A percentile compares a stretch with the other conserved stretches of the same genome.
These are phyloP conservation scores for Mucor lusitanicus DNA, from an alignment of 371 early-diverging fungal genomes.

Conservation along the genomic window DNA sequence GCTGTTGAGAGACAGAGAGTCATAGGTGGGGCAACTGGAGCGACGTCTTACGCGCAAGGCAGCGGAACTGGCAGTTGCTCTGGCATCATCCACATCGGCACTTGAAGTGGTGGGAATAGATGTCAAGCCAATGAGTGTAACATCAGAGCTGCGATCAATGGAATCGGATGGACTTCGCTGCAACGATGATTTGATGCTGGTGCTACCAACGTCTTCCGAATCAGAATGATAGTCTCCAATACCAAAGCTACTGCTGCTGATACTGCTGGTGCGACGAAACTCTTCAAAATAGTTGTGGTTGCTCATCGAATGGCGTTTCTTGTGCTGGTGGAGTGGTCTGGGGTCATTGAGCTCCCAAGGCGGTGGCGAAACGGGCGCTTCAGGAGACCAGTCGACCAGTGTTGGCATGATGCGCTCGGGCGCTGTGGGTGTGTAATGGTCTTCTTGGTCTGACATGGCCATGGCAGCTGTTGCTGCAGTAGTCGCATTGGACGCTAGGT, in stretches of 20 bases:
- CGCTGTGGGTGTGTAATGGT: not conserved
- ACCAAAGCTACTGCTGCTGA: not conserved
- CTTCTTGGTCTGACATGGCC: not conserved
- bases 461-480: not conserved
- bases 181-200: not conserved
- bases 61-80: not conserved
- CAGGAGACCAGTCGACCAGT: constrained; percentile 17
- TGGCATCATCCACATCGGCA: not conserved
- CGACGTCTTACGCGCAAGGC: constrained; percentile 7
- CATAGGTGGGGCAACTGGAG: constrained; percentile 20
- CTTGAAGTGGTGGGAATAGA: constrained; percentile 1
- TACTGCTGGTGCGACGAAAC: not conserved
- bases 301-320: constrained; percentile 2
- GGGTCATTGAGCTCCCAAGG: constrained; percentile 16
- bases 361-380: constrained; percentile 14
- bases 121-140: constrained; percentile 11
- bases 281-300: not conserved
- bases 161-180: not conserved
- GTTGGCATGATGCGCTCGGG: constrained; percentile 21
- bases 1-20: not conserved
- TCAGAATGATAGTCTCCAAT: constrained; percentile 16
- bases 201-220: not conserved
- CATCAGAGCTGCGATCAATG: constrained; percentile 6
- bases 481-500: not conserved
- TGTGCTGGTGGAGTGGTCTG: not conserved